A percentile compares a stretch with the other conserved stretches of the same genome.
Evolutionary conservation across 1,284 basidiomycete genomes (phyloP).

Genomic region (Ganoderma boninense): DNA sequence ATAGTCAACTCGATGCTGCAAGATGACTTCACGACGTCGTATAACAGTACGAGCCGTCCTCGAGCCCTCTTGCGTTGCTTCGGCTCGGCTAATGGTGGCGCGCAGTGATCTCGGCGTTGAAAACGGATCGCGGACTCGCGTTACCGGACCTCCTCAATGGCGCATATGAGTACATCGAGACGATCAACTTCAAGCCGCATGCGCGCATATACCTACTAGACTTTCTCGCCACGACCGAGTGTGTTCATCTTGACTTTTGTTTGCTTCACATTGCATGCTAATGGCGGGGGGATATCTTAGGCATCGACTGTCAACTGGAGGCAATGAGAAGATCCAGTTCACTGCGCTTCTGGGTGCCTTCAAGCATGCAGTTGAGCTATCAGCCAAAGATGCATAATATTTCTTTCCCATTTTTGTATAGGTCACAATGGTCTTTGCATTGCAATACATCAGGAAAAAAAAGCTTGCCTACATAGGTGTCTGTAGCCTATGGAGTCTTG

Average conservation of each 20-base stretch:
- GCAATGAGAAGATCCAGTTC: slow-evolving; percentile 94
- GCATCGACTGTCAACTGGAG: slow-evolving; percentile 92
- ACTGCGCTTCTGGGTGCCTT: slow-evolving; percentile 93
- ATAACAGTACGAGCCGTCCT: slow-evolving; percentile 71
- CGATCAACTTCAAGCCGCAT: slow-evolving; percentile 85
- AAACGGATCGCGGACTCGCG: slow-evolving; percentile 93
- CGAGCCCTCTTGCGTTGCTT: not conserved
- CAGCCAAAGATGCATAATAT: slow-evolving; percentile 46
- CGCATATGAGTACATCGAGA: slow-evolving; percentile 91
- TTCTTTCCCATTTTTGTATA: too few species aligned
- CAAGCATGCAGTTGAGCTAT: slow-evolving; percentile 90
- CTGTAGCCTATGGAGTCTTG: too few species aligned
- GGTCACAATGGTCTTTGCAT: too few species aligned
- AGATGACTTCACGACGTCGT: slow-evolving; percentile 95
- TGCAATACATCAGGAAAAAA: too few species aligned
- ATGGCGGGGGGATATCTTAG: slow-evolving; percentile 51
- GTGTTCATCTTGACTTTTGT: slow-evolving; percentile 41
- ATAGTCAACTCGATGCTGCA: slow-evolving; percentile 97
- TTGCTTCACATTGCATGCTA: not conserved
- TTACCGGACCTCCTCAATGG: slow-evolving; percentile 96
- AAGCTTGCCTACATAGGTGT: too few species aligned
- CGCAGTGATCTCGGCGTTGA: slow-evolving; percentile 87
- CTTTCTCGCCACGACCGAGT: slow-evolving; percentile 92
- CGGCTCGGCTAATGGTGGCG: not conserved
- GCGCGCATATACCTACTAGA: slow-evolving; percentile 94